Evolutionary conservation across 306 rosid species (phyloP).

Genomic region (Cucurbita pepo): DNA sequence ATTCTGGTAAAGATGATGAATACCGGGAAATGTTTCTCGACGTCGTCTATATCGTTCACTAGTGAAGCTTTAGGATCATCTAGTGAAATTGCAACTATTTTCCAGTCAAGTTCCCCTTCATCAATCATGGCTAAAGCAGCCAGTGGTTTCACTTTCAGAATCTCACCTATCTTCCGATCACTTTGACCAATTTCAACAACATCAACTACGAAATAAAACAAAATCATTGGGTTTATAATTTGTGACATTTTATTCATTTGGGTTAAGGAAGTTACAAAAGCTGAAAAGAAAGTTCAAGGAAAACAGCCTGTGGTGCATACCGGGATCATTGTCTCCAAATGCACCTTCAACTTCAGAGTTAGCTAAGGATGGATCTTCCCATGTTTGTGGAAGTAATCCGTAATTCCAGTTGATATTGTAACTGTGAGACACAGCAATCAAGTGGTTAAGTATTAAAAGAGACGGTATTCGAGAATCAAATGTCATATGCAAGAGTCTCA

Average conservation of each 20-base stretch:
- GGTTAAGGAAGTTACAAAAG: background rate
- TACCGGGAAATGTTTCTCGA: conserved; percentile 95
- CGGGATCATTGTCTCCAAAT: conserved; percentile 91
- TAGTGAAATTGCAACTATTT: conserved; percentile 80
- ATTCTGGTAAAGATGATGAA: background rate
- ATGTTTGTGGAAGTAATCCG: conserved; percentile 91
- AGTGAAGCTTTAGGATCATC: conserved; percentile 86
- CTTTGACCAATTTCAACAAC: conserved; percentile 78
- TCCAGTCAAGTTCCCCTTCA: conserved; percentile 99
- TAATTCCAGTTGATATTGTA: conserved; percentile 90
- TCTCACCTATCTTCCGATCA: conserved; percentile 55
- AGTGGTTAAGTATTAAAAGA: background rate
- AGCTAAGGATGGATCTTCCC: conserved; percentile 90
- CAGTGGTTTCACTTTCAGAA: conserved; percentile 80
- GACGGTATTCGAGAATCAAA: background rate
- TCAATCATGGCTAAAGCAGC: conserved; percentile 98
- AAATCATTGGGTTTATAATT: background rate
- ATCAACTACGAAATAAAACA: conserved; percentile 44
- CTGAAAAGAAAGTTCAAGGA: background rate
- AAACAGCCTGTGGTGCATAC: conserved; percentile 15
- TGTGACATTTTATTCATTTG: background rate
- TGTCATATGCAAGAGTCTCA: background rate
- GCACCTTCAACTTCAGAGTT: conserved; percentile 86
- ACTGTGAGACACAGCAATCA: conserved; percentile 16
- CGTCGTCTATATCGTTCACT: conserved; percentile 70